phyloP scores from a whole-genome alignment of 306 rosid genomes.

The Senna siamea region DNA sequence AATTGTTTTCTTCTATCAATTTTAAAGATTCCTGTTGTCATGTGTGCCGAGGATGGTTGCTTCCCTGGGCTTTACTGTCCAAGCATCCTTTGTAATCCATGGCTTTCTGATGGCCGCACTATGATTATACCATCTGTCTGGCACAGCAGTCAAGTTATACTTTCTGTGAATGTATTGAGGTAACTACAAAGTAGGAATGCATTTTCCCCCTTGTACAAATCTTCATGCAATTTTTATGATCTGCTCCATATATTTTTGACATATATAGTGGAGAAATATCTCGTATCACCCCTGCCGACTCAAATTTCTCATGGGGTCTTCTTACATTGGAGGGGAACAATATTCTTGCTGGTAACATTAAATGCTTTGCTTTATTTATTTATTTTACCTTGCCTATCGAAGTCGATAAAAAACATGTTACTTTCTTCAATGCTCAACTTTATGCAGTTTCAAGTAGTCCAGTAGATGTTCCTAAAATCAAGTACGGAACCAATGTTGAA shows the following conservation, averaged over 20 bases:
- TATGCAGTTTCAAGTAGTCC: slow-evolving; percentile 88
- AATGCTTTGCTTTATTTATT: slow-evolving; percentile 32
- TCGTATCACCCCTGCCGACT: slow-evolving; percentile 66
- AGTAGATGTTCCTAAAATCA: slow-evolving; percentile 82
- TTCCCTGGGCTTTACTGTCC: slow-evolving; percentile 92
- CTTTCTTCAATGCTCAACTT: slow-evolving; percentile 27
- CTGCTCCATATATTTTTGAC: slow-evolving; percentile 36
- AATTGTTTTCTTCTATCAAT: slow-evolving; percentile 7
- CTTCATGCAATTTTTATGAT: slow-evolving; percentile 23
- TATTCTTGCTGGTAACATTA: slow-evolving; percentile 79
- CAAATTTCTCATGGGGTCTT: slow-evolving; percentile 80
- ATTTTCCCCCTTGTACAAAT: slow-evolving; percentile 29
- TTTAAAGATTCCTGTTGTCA: slow-evolving; percentile 79
- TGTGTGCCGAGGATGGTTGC: slow-evolving; percentile 71
- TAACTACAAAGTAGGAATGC: slow-evolving; percentile 34
- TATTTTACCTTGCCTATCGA: slow-evolving; percentile 4
- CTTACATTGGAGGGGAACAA: slow-evolving; percentile 78
- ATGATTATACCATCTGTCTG: slow-evolving; percentile 74
- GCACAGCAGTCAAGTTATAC: slow-evolving; percentile 77
- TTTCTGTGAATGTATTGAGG: slow-evolving; percentile 85
- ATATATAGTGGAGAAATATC: slow-evolving; percentile 69
- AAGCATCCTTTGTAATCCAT: slow-evolving; percentile 61
- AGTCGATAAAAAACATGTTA: slow-evolving; percentile 9
- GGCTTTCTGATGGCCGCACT: slow-evolving; percentile 92
- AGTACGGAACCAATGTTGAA: slow-evolving; percentile 67